phyloP scores from a whole-genome alignment of 2,329 filamentous ascomycete genomes.

The Verticillium tricorpus region DNA sequence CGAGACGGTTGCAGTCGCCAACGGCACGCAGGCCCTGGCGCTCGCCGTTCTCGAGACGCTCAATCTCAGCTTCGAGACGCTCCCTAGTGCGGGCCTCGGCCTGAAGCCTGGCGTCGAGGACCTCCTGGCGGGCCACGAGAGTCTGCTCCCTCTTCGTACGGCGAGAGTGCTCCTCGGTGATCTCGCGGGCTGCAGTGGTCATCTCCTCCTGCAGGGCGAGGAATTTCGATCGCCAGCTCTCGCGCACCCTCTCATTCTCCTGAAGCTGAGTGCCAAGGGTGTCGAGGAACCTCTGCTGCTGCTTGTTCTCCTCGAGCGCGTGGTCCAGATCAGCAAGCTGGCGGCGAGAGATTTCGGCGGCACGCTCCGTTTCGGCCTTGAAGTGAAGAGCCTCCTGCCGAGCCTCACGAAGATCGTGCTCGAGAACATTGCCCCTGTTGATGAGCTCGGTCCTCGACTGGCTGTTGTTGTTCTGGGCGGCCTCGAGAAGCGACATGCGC shows the following conservation, averaged over 20 bases:
- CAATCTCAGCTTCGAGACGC: conserved; percentile 61
- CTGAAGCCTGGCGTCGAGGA: conserved; percentile 72
- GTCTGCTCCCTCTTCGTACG: conserved; percentile 78
- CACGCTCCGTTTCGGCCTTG: conserved; percentile 57
- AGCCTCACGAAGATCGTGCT: conserved; percentile 50
- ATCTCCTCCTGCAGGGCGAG: conserved; percentile 85
- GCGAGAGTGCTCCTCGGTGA: conserved; percentile 75
- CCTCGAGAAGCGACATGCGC: conserved; percentile 63
- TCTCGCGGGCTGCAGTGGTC: conserved; percentile 69
- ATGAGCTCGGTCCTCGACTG: conserved; percentile 51
- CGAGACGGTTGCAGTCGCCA: conserved; percentile 57
- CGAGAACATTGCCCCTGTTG: conserved; percentile 48
- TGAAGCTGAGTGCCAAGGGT: conserved; percentile 74
- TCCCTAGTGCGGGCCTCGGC: conserved; percentile 68
- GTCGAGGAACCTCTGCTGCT: conserved; percentile 68
- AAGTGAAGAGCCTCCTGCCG: conserved; percentile 56
- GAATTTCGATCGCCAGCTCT: conserved; percentile 80
- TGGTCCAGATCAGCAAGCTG: conserved; percentile 45
- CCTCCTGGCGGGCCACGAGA: conserved; percentile 72
- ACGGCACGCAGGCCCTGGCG: conserved; percentile 61
- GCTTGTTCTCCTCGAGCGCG: conserved; percentile 59
- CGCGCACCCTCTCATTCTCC: conserved; percentile 79
- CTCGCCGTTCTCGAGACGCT: conserved; percentile 60
- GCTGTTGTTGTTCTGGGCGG: conserved; percentile 55
- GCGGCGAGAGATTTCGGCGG: conserved; percentile 45